Evolutionary conservation across 2,329 filamentous ascomycete species (phyloP), one percentile per base, ranked within the genome.

Genomic region (Phymatotrichopsis omnivora): DNA sequence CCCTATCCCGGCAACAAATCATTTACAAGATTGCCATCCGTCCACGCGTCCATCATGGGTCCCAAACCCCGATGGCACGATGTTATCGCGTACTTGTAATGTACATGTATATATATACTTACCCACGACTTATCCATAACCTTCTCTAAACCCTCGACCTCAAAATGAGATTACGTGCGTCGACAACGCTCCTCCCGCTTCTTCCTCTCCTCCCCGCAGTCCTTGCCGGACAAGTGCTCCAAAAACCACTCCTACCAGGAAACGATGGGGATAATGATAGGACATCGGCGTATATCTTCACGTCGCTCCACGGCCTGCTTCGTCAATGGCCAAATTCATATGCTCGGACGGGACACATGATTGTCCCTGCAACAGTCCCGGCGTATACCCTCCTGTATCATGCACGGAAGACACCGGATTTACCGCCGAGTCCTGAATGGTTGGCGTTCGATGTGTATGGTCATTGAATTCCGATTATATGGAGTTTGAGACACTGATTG

Each of bases 281-380:
- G n/a, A n/a, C 29, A 31, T 45, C 47, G 14, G 7, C 47, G 12
- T 49, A 35, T 37, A 40, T 71, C 29, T 71, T 72, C 56, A 65
- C 68, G 27, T 70, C 69, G 2, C 58, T 65, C 3, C 63, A 67
- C 45, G 63, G 65, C 3, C 61, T 72, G 3, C 59, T 73, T 3
- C 66, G 71, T 46, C 68, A 72, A 59, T 70, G 67, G 66, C 60
- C 66, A 29, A 72, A 72, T 58, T 71, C 69, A 1, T 67, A 71
- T 55, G 71, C 70, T 37, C 68, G 69, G 7, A 68, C 68, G 49
- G 70, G 70, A 6, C 67, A 73, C 54, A 64, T 63, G 24, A 63
- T 73, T 39, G 67, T 66, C 0, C 64, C 68, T 3, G 68, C 66
- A 51, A 63, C 66, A 28, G 63, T 73, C 3, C 64, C 68, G 4